Percentiles rank a stretch among this genome's conserved stretches.
phyloP scores from a whole-genome alignment of 129 eudicot species.

The Daucus carota region DNA sequence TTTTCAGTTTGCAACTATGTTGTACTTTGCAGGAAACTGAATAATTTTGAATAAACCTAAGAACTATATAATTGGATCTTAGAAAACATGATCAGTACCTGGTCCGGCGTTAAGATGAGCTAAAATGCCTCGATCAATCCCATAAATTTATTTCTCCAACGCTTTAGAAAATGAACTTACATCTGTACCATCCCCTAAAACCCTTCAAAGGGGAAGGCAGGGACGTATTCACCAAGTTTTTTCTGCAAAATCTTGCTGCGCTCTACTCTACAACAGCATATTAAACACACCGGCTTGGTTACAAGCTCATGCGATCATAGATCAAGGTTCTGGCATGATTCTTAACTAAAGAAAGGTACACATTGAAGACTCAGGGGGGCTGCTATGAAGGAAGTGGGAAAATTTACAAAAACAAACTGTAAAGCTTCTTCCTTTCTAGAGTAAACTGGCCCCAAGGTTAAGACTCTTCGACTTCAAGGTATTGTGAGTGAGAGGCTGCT shows the following conservation, averaged over 20 bases:
- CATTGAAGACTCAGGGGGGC: background rate
- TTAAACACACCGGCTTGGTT: background rate
- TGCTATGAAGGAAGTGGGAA: background rate
- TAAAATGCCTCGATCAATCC: background rate
- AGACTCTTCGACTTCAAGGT: conserved; percentile 45
- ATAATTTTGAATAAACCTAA: background rate
- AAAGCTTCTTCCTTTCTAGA: conserved; percentile 28
- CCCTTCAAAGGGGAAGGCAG: background rate
- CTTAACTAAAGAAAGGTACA: background rate
- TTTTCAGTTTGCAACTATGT: background rate
- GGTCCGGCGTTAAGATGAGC: background rate
- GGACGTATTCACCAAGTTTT: background rate
- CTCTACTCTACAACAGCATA: background rate
- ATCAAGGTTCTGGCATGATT: conserved; percentile 5
- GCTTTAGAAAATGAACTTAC: conserved; percentile 5
- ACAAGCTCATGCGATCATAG: conserved; percentile 1
- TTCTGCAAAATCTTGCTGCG: conserved; percentile 5
- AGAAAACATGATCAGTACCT: background rate
- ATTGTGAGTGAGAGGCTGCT: conserved; percentile 94
- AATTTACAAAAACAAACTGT: conserved; percentile 14
- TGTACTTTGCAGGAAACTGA: background rate
- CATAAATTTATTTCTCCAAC: background rate
- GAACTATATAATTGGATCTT: background rate
- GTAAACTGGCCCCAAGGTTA: conserved; percentile 21
- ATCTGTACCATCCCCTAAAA: background rate